These are phyloP conservation scores for Gossypium stocksii DNA, from an alignment of 345 rosid genomes.

Conservation along the genomic window DNA sequence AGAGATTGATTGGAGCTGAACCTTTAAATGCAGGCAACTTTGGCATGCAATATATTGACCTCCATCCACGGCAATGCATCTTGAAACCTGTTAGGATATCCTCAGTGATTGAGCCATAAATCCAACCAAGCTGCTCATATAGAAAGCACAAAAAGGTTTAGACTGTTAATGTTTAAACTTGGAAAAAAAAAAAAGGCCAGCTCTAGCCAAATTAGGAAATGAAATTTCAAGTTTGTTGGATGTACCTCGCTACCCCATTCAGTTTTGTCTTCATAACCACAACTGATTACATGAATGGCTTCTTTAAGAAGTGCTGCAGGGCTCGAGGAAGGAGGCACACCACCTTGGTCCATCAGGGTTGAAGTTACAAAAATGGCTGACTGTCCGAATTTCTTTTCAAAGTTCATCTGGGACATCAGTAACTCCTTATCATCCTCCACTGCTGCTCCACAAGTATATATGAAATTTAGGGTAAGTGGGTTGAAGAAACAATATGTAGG, in stretches of 20 bases:
- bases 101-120: slow-evolving; percentile 96
- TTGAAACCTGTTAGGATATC: slow-evolving; percentile 96
- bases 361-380: slow-evolving; percentile 92
- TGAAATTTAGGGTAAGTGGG: background rate
- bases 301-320: slow-evolving; percentile 94
- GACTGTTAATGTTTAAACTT: background rate
- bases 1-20: slow-evolving; percentile 92
- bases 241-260: slow-evolving; percentile 97
- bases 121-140: slow-evolving; percentile 81
- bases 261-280: slow-evolving; percentile 98
- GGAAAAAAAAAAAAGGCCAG: background rate
- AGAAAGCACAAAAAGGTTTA: slow-evolving; percentile 19
- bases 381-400: slow-evolving; percentile 91
- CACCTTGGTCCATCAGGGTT: slow-evolving; percentile 89
- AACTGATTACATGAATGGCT: slow-evolving; percentile 96
- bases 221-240: background rate
- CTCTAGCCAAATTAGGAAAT: background rate
- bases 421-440: slow-evolving; percentile 70
- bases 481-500: background rate
- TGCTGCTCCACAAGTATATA: slow-evolving; percentile 25
- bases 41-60: slow-evolving; percentile 99
- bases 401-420: slow-evolving; percentile 89
- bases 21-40: slow-evolving; percentile 86
- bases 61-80: slow-evolving; percentile 99
- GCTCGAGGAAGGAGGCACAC: slow-evolving; percentile 98